phyloP scores from a whole-genome alignment of 805 yeast genomes.

The Saccharomycopsis amapae region DNA sequence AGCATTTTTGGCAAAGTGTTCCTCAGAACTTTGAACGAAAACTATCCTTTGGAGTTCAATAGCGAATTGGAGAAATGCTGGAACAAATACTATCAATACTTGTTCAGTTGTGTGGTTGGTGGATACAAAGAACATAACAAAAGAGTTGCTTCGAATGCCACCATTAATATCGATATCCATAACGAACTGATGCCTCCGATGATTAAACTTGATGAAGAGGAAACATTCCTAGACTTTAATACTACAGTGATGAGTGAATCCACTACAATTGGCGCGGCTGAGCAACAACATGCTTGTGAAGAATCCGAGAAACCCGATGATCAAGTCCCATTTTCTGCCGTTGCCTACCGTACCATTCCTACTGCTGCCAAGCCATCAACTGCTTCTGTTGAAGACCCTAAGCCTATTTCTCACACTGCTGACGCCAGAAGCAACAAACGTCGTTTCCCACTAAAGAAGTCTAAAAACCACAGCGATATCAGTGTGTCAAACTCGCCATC shows the following conservation, averaged over 20 bases:
- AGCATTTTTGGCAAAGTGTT: conserved; percentile 19
- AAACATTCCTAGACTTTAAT: background rate
- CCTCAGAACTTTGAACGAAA: conserved; percentile 20
- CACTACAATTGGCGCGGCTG: background rate
- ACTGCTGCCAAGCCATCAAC: background rate
- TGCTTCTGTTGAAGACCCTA: background rate
- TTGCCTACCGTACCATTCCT: conserved; percentile 16
- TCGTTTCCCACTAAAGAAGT: no score
- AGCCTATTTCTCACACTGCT: no score
- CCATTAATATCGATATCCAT: background rate
- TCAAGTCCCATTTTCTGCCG: conserved; percentile 10
- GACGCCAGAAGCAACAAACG: no score
- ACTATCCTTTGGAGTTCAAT: conserved; percentile 16
- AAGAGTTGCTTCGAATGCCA: background rate
- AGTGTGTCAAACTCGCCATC: no score
- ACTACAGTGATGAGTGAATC: no score
- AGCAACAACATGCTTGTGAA: background rate
- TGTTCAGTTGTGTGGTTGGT: conserved; percentile 21
- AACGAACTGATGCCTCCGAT: background rate
- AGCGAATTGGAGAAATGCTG: conserved; percentile 15
- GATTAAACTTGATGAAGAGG: background rate
- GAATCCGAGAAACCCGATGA: background rate
- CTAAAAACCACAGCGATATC: no score
- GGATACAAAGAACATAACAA: conserved; percentile 6
- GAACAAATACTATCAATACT: conserved; percentile 18